phyloP scores from a whole-genome alignment of 2,329 filamentous ascomycete genomes.

The Thielaviopsis punctulata region DNA sequence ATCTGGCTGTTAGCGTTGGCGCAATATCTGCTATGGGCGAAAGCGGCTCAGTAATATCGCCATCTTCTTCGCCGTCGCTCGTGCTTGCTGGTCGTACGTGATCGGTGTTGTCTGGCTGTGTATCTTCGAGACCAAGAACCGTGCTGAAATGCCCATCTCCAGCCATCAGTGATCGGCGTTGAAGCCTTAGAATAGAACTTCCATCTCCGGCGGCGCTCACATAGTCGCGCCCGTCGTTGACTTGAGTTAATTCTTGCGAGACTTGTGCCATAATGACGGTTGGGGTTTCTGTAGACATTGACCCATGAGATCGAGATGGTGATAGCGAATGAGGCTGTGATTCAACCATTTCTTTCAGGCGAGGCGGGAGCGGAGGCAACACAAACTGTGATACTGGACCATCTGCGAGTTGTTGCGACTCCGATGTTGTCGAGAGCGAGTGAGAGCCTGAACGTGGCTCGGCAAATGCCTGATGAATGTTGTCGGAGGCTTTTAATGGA shows the following conservation, averaged over 20 bases:
- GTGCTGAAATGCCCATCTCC: conserved; percentile 13
- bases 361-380: not conserved
- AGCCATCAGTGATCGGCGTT: conserved; percentile 16
- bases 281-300: not conserved
- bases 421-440: not conserved
- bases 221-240: conserved; percentile 40
- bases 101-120: conserved; percentile 12
- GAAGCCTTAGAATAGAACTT: conserved; percentile 12
- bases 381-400: not conserved
- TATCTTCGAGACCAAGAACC: conserved; percentile 16
- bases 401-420: not conserved
- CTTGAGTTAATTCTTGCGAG: conserved; percentile 30
- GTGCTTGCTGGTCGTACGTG: conserved; percentile 16
- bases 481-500: not conserved
- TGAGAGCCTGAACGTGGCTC: not conserved
- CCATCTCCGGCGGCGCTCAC: conserved; percentile 23
- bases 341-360: not conserved
- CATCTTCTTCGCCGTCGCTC: conserved; percentile 25
- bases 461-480: not conserved
- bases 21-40: conserved; percentile 19
- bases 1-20: conserved; percentile 22
- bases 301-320: not conserved
- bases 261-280: conserved; percentile 4
- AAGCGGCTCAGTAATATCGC: conserved; percentile 20
- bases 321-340: not conserved